Evolutionary conservation across 345 rosid species (phyloP).

Genomic region (Stellera chamaejasme): DNA sequence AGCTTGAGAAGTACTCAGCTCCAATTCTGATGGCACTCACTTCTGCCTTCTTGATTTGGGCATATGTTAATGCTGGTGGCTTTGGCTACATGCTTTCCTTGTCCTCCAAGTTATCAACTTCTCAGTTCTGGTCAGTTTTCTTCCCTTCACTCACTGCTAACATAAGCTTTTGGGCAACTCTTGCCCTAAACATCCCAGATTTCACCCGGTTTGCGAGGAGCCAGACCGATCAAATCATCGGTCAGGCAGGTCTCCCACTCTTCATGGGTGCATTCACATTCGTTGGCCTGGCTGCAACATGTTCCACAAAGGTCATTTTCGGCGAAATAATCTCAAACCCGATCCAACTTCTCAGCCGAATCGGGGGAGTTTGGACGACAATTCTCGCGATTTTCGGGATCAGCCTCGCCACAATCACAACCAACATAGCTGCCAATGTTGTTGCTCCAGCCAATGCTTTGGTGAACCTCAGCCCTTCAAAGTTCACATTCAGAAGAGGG

Average conservation of each 20-base stretch:
- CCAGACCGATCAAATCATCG: constrained; percentile 70
- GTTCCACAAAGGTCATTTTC: constrained; percentile 66
- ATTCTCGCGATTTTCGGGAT: constrained; percentile 69
- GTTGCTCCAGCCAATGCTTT: constrained; percentile 93
- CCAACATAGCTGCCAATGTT: constrained; percentile 90
- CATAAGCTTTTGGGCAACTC: constrained; percentile 89
- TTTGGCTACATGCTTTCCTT: constrained; percentile 65
- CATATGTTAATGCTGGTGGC: constrained; percentile 72
- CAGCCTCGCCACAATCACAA: constrained; percentile 73
- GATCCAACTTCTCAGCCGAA: constrained; percentile 61
- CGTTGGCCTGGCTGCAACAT: constrained; percentile 77
- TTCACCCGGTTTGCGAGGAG: constrained; percentile 71
- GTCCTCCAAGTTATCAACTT: constrained; percentile 48
- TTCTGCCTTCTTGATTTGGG: constrained; percentile 62
- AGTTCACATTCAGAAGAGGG: constrained; percentile 75
- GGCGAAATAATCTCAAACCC: constrained; percentile 79
- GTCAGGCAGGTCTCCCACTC: constrained; percentile 77
- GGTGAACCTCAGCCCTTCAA: constrained; percentile 74
- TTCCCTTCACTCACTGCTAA: constrained; percentile 92
- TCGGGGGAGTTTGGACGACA: constrained; percentile 59
- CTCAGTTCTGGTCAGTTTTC: constrained; percentile 79
- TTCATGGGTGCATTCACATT: constrained; percentile 90
- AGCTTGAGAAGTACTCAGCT: constrained; percentile 78
- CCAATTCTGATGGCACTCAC: constrained; percentile 68
- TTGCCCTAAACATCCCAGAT: constrained; percentile 91